A percentile compares a stretch with the other conserved stretches of the same genome.
Evolutionary conservation across 345 rosid genomes (phyloP).

Genomic region (Raphanus sativus): DNA sequence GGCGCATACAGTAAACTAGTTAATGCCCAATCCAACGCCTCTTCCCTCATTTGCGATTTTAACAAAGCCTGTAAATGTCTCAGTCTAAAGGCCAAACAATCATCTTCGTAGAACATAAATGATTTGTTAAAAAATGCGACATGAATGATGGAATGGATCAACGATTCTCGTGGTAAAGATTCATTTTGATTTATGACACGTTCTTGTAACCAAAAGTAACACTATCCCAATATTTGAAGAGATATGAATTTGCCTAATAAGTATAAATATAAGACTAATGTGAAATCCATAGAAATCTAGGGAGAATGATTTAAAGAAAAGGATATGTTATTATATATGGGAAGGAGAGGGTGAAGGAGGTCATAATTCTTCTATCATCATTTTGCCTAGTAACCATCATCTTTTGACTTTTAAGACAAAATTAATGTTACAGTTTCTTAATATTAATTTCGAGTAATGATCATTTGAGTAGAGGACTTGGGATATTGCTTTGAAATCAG

Average conservation of each 20-base stretch:
- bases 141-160: background rate
- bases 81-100: background rate
- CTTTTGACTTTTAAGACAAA: constrained; percentile 23
- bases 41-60: background rate
- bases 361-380: constrained; percentile 48
- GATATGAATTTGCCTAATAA: background rate
- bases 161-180: background rate
- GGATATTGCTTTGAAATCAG: background rate
- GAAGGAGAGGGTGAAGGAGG: constrained; percentile 23
- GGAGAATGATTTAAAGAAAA: constrained; percentile 8
- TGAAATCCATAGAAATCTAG: constrained; percentile 13
- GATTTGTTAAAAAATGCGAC: background rate
- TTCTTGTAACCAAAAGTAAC: background rate
- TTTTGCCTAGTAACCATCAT: constrained; percentile 41
- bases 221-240: background rate
- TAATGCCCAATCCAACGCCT: background rate
- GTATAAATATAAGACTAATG: background rate
- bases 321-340: background rate
- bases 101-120: background rate
- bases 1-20: background rate
- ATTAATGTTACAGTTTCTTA: background rate
- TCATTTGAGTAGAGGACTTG: background rate
- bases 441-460: background rate
- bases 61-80: background rate
- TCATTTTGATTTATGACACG: background rate